A percentile compares a stretch with the other conserved stretches of the same genome.
Evolutionary conservation across 2,329 filamentous ascomycete genomes (phyloP).

Genomic region (Alternaria longipes): DNA sequence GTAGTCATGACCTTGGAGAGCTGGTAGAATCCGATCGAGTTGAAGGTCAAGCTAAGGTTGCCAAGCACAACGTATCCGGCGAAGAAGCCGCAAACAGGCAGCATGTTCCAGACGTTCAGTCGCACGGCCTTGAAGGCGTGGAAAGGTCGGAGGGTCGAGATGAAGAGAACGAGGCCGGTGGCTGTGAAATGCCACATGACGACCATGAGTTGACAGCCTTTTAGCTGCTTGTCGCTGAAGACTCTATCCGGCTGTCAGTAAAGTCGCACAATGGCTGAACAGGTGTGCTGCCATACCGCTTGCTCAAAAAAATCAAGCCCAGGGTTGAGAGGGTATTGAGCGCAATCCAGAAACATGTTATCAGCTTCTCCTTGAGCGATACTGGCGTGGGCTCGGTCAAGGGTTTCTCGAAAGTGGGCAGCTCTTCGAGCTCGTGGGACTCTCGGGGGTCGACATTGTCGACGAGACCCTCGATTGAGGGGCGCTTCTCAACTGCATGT

Average conservation of each 20-base stretch:
- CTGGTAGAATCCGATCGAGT: constrained; percentile 60
- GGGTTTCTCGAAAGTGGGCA: constrained; percentile 48
- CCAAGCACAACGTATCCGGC: constrained; percentile 58
- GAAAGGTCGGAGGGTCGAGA: constrained; percentile 55
- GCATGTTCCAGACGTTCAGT: constrained; percentile 55
- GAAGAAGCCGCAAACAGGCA: constrained; percentile 59
- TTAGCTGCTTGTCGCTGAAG: constrained; percentile 56
- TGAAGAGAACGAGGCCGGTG: constrained; percentile 55
- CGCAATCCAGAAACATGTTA: constrained; percentile 53
- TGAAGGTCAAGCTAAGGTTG: constrained; percentile 58
- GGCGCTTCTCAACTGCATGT: constrained; percentile 47
- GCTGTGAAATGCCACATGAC: constrained; percentile 60
- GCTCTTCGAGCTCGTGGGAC: constrained; percentile 45
- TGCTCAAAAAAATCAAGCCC: constrained; percentile 57
- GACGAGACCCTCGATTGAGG: constrained; percentile 51
- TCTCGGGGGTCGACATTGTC: constrained; percentile 50
- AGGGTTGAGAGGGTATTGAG: constrained; percentile 57
- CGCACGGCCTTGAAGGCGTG: constrained; percentile 57
- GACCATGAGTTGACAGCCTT: constrained; percentile 57
- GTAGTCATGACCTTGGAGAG: constrained; percentile 61
- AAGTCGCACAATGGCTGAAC: background rate
- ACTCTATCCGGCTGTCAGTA: constrained; percentile 49
- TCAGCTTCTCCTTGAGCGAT: constrained; percentile 49
- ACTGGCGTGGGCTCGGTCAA: constrained; percentile 33
- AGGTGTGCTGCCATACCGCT: constrained; percentile 47